Conservation (phyloP, 208 protist genomes). For the Leishmania major region DNA sequence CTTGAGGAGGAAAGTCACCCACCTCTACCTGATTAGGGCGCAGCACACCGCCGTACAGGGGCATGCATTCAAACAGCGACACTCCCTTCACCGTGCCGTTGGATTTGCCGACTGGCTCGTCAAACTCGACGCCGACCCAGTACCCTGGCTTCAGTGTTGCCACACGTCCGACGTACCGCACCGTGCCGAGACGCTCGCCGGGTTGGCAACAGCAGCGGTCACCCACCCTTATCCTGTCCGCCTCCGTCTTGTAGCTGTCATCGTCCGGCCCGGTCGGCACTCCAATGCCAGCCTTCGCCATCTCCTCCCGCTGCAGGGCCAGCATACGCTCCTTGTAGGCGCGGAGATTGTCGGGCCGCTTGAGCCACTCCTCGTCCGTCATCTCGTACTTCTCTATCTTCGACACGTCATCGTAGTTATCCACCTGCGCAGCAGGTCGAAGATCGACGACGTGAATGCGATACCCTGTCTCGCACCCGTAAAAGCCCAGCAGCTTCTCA, state of each 20-base stretch:
- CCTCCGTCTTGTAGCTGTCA: conserved; percentile 74
- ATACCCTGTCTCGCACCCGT: conserved; percentile 79
- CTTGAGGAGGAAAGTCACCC: conserved; percentile 90
- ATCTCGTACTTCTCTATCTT: conserved; percentile 94
- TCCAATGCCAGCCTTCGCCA: conserved; percentile 56
- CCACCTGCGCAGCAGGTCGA: conserved; percentile 63
- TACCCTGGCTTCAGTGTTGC: conserved; percentile 84
- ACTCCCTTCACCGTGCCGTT: conserved; percentile 93
- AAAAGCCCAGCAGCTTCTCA: conserved; percentile 83
- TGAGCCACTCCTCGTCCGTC: conserved; percentile 89
- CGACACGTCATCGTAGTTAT: conserved; percentile 84
- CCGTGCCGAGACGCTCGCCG: conserved; percentile 82
- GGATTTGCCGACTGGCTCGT: conserved; percentile 95
- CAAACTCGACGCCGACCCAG: conserved; percentile 94
- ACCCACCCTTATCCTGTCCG: conserved; percentile 77
- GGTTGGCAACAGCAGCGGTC: conserved; percentile 85
- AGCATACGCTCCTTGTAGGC: conserved; percentile 82
- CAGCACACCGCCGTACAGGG: conserved; percentile 85
- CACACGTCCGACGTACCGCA: conserved; percentile 89
- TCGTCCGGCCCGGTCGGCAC: conserved; percentile 37
- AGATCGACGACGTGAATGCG: conserved; percentile 91
- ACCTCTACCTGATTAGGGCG: conserved; percentile 88
- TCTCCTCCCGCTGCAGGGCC: conserved; percentile 70
- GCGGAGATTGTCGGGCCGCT: conserved; percentile 80
- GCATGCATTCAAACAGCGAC: conserved; percentile 86